These are phyloP conservation scores for Metschnikowia koreensis DNA, from an alignment of 805 yeast species.

Conservation along the genomic window DNA sequence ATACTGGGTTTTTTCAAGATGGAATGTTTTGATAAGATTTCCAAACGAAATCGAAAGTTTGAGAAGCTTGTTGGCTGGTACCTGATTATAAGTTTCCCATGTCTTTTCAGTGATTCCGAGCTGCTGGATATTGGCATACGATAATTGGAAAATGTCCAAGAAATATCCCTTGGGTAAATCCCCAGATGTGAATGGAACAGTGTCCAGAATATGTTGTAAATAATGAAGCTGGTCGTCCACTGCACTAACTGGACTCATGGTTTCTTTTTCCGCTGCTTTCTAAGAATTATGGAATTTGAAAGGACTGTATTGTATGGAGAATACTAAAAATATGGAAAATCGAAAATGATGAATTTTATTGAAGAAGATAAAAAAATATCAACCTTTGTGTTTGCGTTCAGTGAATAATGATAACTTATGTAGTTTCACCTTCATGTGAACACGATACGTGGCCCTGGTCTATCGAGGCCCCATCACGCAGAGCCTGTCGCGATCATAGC, in stretches of 20 bases:
- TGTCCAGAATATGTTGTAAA: slow-evolving; percentile 26
- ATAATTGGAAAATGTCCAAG: slow-evolving; percentile 32
- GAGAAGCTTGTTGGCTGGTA: slow-evolving; percentile 36
- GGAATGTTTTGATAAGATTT: slow-evolving; percentile 35
- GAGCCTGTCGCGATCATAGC: neutral
- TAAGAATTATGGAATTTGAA: too few species aligned
- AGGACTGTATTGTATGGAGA: too few species aligned
- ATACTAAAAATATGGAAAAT: too few species aligned
- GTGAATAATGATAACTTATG: too few species aligned
- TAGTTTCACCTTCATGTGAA: neutral
- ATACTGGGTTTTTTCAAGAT: slow-evolving; percentile 32
- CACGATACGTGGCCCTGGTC: neutral
- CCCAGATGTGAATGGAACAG: slow-evolving; percentile 34
- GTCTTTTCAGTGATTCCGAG: slow-evolving; percentile 21
- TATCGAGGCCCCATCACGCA: neutral
- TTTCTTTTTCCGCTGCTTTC: neutral
- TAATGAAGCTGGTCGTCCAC: slow-evolving; percentile 28
- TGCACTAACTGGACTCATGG: slow-evolving; percentile 15
- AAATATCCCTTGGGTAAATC: slow-evolving; percentile 21
- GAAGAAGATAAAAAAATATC: too few species aligned
- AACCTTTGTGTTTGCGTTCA: too few species aligned
- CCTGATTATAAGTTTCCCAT: slow-evolving; percentile 26
- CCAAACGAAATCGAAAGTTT: slow-evolving; percentile 45
- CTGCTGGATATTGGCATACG: slow-evolving; percentile 20
- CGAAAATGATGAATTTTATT: too few species aligned